Evolutionary conservation across 2,329 filamentous ascomycete species (phyloP).

Genomic region (Pestalotiopsis sp.): DNA sequence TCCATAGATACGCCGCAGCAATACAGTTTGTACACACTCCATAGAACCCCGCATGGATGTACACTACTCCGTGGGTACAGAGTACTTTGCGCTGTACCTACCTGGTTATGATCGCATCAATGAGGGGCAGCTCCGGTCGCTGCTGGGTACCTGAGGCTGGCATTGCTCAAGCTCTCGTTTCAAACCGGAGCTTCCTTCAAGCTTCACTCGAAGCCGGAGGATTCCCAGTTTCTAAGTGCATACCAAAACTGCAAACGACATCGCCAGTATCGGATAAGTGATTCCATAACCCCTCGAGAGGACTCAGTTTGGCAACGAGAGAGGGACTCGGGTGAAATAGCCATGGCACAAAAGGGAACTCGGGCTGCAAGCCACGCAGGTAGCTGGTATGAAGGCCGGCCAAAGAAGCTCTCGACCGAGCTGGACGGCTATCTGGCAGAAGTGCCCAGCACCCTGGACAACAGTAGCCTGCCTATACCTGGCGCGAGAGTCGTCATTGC

Average conservation of each 20-base stretch:
- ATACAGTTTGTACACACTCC: background rate
- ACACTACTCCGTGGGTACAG: background rate
- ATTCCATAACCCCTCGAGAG: background rate
- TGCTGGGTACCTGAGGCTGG: background rate
- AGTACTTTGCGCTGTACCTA: background rate
- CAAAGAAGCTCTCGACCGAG: conserved; percentile 62
- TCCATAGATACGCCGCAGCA: background rate
- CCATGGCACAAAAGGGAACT: conserved; percentile 33
- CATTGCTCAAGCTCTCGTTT: background rate
- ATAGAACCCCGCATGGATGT: background rate
- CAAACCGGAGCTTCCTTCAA: background rate
- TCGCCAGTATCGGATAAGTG: background rate
- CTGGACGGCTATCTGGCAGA: conserved; percentile 75
- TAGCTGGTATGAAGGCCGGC: conserved; percentile 78
- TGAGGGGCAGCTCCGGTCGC: background rate
- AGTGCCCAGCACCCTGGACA: conserved; percentile 69
- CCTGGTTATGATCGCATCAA: background rate
- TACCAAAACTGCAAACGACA: background rate
- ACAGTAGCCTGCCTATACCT: conserved; percentile 64
- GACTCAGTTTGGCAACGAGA: background rate
- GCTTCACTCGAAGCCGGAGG: background rate
- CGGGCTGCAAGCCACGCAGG: conserved; percentile 75
- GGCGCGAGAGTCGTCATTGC: conserved; percentile 87
- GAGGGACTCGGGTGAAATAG: background rate
- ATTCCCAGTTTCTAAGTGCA: background rate